These are phyloP conservation scores for Ceratocystis ficicola DNA, from an alignment of 2,329 filamentous ascomycete species.

Conservation along the genomic window DNA sequence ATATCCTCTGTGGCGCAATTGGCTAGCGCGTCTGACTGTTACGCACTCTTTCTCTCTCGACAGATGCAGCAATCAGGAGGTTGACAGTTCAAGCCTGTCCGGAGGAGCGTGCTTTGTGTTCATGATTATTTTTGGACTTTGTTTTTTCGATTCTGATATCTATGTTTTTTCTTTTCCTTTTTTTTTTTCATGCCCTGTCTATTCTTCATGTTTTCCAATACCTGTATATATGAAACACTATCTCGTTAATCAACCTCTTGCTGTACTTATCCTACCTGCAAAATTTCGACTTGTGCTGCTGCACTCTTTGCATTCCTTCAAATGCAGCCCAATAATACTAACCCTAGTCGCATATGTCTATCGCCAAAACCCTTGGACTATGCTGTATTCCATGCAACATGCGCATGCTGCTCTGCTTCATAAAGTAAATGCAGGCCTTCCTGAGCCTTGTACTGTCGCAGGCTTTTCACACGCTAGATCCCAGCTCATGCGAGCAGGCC, in stretches of 20 bases:
- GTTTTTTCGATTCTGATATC: neutral
- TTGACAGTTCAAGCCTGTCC: conserved; percentile 13
- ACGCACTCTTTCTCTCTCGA: conserved; percentile 24
- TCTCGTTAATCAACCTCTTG: neutral
- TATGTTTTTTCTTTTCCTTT: neutral
- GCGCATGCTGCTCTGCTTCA: neutral
- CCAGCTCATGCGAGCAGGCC: neutral
- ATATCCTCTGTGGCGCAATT: conserved; percentile 35
- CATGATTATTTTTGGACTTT: neutral
- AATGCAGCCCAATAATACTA: neutral
- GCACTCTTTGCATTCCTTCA: neutral
- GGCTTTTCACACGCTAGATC: neutral
- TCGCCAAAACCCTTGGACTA: neutral
- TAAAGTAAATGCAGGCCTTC: neutral
- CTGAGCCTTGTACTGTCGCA: neutral
- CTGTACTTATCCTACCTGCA: neutral
- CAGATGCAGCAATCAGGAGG: conserved; percentile 5
- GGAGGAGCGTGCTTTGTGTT: neutral
- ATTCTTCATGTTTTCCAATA: neutral
- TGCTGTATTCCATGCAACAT: neutral
- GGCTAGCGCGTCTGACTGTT: conserved; percentile 51
- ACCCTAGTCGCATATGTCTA: neutral
- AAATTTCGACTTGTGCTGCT: neutral
- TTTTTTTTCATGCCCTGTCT: neutral
- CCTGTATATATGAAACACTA: too few species aligned